These are phyloP conservation scores for Acrasis kona DNA, from an alignment of 78 protist species.

Conservation along the genomic window DNA sequence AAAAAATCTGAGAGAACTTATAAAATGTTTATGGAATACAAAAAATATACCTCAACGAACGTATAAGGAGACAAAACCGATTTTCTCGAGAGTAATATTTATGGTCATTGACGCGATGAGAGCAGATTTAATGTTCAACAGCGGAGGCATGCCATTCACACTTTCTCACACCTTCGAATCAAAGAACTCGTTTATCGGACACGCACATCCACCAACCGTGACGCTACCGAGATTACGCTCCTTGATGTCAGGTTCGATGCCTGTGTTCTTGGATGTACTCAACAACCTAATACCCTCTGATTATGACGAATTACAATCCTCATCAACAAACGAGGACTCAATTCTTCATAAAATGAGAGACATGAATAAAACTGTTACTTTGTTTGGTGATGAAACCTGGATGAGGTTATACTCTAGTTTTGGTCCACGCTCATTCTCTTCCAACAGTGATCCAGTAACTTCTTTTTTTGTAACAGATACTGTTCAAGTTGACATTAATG, in stretches of 20 bases:
- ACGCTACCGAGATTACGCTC: constrained; percentile 79
- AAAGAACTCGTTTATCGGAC: constrained; percentile 28
- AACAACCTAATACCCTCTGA: constrained; percentile 48
- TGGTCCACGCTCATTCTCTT: too few species aligned
- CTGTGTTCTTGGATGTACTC: constrained; percentile 66
- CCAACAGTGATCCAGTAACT: constrained; percentile 22
- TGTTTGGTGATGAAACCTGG: constrained; percentile 91
- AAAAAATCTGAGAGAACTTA: too few species aligned
- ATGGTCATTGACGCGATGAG: constrained; percentile 79
- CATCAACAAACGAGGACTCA: constrained; percentile 57
- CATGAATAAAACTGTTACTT: constrained; percentile 32
- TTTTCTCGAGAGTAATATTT: constrained; percentile 53
- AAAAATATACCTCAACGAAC: too few species aligned
- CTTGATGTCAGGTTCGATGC: constrained; percentile 59
- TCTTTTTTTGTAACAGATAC: constrained; percentile 74
- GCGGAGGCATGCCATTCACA: not conserved
- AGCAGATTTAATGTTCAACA: constrained; percentile 45
- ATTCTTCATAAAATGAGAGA: constrained; percentile 28
- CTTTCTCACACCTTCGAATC: constrained; percentile 26
- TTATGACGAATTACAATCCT: too few species aligned
- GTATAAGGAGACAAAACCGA: too few species aligned
- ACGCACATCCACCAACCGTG: constrained; percentile 75
- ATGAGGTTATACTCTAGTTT: constrained; percentile 62
- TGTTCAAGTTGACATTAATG: constrained; percentile 74
- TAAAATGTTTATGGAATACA: too few species aligned